phyloP scores from a whole-genome alignment of 768 basidiomycete species.

The Hypholoma fasciculare region DNA sequence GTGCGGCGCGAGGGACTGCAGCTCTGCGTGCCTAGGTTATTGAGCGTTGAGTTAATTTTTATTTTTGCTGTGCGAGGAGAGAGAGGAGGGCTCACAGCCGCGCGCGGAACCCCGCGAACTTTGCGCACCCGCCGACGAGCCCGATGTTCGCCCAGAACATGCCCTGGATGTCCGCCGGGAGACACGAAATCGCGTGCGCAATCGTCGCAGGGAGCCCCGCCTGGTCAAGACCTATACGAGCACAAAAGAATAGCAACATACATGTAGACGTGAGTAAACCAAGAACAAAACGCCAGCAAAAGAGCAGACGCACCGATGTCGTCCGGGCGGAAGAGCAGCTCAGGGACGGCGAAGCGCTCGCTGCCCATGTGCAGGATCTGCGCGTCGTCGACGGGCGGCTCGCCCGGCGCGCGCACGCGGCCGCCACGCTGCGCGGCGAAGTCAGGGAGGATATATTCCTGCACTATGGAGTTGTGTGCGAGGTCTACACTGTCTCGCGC shows the following conservation, averaged over 20 bases:
- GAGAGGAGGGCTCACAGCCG: slow-evolving; percentile 61
- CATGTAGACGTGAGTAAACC: background rate
- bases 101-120: slow-evolving; percentile 69
- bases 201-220: slow-evolving; percentile 77
- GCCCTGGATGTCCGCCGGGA: slow-evolving; percentile 82
- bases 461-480: slow-evolving; percentile 67
- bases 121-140: slow-evolving; percentile 81
- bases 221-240: slow-evolving; percentile 69
- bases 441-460: slow-evolving; percentile 91
- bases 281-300: background rate
- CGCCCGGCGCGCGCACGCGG: slow-evolving; percentile 51
- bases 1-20: too few relatives aligned
- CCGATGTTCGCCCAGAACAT: slow-evolving; percentile 97
- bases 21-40: too few relatives aligned
- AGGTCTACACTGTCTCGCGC: too few relatives aligned
- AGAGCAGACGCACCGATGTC: slow-evolving; percentile 67
- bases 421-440: slow-evolving; percentile 68
- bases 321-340: slow-evolving; percentile 86
- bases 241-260: background rate
- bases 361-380: slow-evolving; percentile 86
- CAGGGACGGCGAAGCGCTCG: slow-evolving; percentile 92
- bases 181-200: slow-evolving; percentile 68
- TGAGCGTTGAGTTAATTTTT: too few relatives aligned
- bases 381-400: slow-evolving; percentile 53
- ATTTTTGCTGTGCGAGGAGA: too few relatives aligned